Base-by-base conservation (phyloP, 2,329 filamentous ascomycete genomes). In the Penicillium sclerotiorum region DNA sequence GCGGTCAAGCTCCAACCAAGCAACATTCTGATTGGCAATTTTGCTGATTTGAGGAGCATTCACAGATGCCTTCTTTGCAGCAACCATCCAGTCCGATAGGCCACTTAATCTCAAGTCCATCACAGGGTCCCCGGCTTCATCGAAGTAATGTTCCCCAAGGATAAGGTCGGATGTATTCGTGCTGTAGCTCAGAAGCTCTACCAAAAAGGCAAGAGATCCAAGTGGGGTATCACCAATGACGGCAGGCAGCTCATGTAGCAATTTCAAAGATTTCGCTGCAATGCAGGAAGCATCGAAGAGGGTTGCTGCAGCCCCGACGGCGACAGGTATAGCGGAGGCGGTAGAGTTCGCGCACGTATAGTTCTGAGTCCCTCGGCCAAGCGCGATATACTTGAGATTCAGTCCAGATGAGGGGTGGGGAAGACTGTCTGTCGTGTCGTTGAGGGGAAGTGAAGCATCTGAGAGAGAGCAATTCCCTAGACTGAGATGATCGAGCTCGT, bases 351-450 rank as follows among this genome's bases (percentile, higher is more conserved):
- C 32, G 22, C 66, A 58, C 3, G 55, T 52, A 6, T 79, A 80
- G 66, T 79, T 80, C 53, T 80, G 77, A 11, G 74, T 77, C 32
- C 78, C 78, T 20, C 70, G 65, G 46, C 77, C 78, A 17, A 78
- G 54, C 5, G 73, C 72, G 42, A 80, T 61, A 53, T 75, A 71
- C 49, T 75, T 68, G 41, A 80, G 72, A 8, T 53, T 59, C 30
- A 71, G 47, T 15, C 56, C 56, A 6, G 46, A 32, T 3, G 63
- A 57, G 8, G 70, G 70, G 5, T 25, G 25, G 12, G 71, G 65
- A 2, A 76, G 64, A 4, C 56, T 39, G 11, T 47, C 28, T 3
- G 52, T 45, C 13, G 62, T 59, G 8, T 60, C 47, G 22, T 55
- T 49, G 11, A 65, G 27, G 18, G 60, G 56, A 8, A 63, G 35